Base-by-base conservation (phyloP, 108 stramenopile species). In the Nannochloropsis granulata region DNA sequence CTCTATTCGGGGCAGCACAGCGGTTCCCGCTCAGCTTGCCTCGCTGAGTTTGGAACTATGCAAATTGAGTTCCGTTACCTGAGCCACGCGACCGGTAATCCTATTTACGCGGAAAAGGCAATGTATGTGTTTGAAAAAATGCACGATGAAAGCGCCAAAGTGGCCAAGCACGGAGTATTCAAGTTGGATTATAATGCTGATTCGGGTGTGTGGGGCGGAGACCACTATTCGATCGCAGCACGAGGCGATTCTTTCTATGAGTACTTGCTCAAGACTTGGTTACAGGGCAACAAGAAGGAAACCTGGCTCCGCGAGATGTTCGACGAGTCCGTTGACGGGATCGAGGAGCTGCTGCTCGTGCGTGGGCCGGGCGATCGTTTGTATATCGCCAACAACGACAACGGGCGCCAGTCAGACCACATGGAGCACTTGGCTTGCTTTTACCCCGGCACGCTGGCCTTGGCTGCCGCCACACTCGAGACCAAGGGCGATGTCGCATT, bases 11-110 rank as follows among this genome's bases (percentile, higher is more conserved):
- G 83, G 11, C 45, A n/a, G 26, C 23, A 25, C 25, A 43, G 79
- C 1, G 78, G 79, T 24, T 87, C 90, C 0, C 82, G 83, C 42
- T 71, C 79, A 19, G 84, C 90, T 16, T 87, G 93, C 43, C 56
- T 94, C 13, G 93, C 97, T 11, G 96, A 95, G 80, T 85, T 92
- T 43, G 97, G 96, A 26, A 95, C 96, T 25, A 44, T 96, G 43
- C 94, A 96, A 90, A 78, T 98, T 19, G 98, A 98, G 90, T 96
- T 93, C 86, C 90, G 98, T 71, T 91, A 94, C 84, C 87, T 98
- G 79, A 89, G 91, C 25, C 82, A 93, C 12, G 89, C 90, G 23
- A 91, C 94, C 24, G 93, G 93, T 8, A 89, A 92, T 9, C 85
- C 90, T 12, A 85, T 91, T 19, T 97, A 94, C 86, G 94, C 91